phyloP scores from a whole-genome alignment of 371 early-diverging fungal species.

The Circinella minor region DNA sequence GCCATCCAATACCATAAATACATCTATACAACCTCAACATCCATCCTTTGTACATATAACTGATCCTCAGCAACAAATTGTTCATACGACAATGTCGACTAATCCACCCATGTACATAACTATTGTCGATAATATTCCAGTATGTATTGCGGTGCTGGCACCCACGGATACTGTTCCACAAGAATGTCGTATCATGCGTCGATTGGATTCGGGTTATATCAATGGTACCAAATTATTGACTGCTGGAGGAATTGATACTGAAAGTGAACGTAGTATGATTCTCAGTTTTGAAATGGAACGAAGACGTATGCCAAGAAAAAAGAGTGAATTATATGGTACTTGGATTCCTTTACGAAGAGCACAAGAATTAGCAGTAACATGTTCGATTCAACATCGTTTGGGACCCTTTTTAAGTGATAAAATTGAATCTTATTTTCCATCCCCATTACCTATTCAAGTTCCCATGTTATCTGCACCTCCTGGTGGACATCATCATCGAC shows the following conservation, averaged over 20 bases:
- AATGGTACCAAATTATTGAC: constrained; percentile 84
- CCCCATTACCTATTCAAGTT: constrained; percentile 66
- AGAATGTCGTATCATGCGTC: constrained; percentile 71
- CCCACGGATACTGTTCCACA: constrained; percentile 44
- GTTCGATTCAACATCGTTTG: constrained; percentile 78
- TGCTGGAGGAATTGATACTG: constrained; percentile 87
- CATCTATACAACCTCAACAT: constrained; percentile 1
- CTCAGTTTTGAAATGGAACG: constrained; percentile 86
- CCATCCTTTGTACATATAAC: constrained; percentile 7
- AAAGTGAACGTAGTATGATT: constrained; percentile 85
- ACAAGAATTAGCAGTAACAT: constrained; percentile 82
- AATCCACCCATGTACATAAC: constrained; percentile 74
- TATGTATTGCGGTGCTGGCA: constrained; percentile 72
- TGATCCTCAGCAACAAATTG: constrained; percentile 21
- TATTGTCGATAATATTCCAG: constrained; percentile 72
- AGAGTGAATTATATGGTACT: constrained; percentile 79
- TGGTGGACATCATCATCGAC: not conserved
- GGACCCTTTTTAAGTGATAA: constrained; percentile 80
- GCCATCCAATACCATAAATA: constrained; percentile 10
- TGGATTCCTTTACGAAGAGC: constrained; percentile 92
- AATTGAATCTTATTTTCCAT: constrained; percentile 73
- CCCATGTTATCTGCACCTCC: not conserved
- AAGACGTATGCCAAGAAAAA: constrained; percentile 75
- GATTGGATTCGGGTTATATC: constrained; percentile 81
- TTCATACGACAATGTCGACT: constrained; percentile 26